A percentile compares a stretch with the other conserved stretches of the same genome.
Conservation (phyloP, 140 eudicot genomes). For the Erigeron philadelphicus region DNA sequence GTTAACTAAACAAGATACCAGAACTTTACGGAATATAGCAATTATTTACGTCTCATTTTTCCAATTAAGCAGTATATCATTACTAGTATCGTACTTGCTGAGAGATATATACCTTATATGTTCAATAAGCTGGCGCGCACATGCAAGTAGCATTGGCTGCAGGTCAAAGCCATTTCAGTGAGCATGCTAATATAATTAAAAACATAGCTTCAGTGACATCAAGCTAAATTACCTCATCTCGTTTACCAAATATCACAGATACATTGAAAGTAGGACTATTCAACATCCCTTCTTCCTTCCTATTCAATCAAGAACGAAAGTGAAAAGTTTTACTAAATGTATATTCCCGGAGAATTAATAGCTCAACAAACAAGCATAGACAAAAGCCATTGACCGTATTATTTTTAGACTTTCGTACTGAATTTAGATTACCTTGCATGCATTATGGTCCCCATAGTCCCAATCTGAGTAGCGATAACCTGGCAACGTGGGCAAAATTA, state of each 20-base stretch:
- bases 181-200: conserved; percentile 20
- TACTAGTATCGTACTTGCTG: background rate
- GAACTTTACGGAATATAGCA: background rate
- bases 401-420: background rate
- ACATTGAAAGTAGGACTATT: conserved; percentile 59
- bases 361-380: background rate
- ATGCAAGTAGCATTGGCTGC: conserved; percentile 71
- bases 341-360: background rate
- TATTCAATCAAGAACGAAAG: conserved; percentile 19
- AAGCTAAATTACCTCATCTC: conserved; percentile 58
- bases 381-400: background rate
- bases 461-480: conserved; percentile 88
- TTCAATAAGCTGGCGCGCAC: conserved; percentile 78
- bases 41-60: background rate
- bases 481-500: conserved; percentile 26
- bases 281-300: conserved; percentile 77
- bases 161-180: conserved; percentile 19
- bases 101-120: conserved; percentile 55
- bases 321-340: background rate
- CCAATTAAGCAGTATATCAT: background rate
- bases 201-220: background rate
- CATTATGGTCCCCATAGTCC: conserved; percentile 89
- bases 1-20: background rate
- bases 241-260: conserved; percentile 69
- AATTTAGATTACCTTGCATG: conserved; percentile 59